Conservation (phyloP, 2,329 filamentous ascomycete genomes). For the Calycina herbarum region DNA sequence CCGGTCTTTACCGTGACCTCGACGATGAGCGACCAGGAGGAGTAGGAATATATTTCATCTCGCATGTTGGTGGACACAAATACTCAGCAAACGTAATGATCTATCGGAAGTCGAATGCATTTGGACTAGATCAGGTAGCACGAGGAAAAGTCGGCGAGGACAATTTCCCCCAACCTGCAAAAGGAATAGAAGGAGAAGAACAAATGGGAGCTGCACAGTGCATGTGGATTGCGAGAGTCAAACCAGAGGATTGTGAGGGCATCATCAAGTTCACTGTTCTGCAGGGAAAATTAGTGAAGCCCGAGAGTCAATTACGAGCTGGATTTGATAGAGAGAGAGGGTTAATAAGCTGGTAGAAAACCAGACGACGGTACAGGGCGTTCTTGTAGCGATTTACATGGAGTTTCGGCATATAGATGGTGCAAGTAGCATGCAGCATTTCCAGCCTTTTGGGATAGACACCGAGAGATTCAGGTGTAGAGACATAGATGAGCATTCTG, state of each 20-base stretch:
- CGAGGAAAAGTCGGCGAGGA: slow-evolving; percentile 38
- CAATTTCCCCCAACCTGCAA: slow-evolving; percentile 34
- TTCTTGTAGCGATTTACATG: background rate
- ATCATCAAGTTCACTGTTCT: slow-evolving; percentile 85
- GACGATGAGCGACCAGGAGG: slow-evolving; percentile 88
- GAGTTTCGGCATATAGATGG: background rate
- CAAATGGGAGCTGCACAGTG: slow-evolving; percentile 73
- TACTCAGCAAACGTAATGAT: slow-evolving; percentile 94
- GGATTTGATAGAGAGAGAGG: slow-evolving; percentile 85
- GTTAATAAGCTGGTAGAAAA: slow-evolving; percentile 76
- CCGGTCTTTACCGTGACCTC: slow-evolving; percentile 82
- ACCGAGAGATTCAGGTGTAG: background rate
- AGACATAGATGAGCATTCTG: background rate
- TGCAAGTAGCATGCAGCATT: background rate
- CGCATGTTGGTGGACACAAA: slow-evolving; percentile 94
- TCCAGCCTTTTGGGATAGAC: background rate
- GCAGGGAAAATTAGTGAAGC: slow-evolving; percentile 93
- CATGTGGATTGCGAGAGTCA: slow-evolving; percentile 85
- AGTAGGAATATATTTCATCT: slow-evolving; percentile 95
- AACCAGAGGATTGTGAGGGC: slow-evolving; percentile 89
- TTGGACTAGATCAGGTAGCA: slow-evolving; percentile 35
- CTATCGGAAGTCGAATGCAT: slow-evolving; percentile 59
- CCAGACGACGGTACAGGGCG: background rate
- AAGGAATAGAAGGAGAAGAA: slow-evolving; percentile 36
- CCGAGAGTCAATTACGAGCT: slow-evolving; percentile 78